These are phyloP conservation scores for Wickerhamiella qilinensis DNA, from an alignment of 805 yeast genomes.

Conservation along the genomic window DNA sequence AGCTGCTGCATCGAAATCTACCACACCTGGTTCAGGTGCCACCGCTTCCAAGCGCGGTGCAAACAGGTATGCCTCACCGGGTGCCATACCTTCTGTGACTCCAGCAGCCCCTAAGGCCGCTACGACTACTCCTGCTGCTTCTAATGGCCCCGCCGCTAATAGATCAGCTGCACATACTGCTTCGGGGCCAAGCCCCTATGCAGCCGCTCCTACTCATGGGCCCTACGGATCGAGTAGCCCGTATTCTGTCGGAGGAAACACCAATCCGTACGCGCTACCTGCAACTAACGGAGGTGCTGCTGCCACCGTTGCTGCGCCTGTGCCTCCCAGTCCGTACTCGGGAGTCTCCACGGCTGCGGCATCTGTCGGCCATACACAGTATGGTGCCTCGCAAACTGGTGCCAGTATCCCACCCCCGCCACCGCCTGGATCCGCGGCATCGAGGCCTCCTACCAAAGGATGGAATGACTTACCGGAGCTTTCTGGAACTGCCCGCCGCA, in stretches of 20 bases:
- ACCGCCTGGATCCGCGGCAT: no score
- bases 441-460: conserved; percentile 8
- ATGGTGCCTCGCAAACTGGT: no score
- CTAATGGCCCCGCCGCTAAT: conserved; percentile 6
- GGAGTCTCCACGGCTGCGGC: neutral
- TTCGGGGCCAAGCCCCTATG: neutral
- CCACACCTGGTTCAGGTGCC: neutral
- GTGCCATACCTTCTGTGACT: neutral
- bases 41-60: neutral
- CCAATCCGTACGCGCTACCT: neutral
- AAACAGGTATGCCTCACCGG: neutral
- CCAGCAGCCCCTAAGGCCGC: conserved; percentile 3
- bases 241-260: neutral
- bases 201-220: neutral
- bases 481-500: conserved; percentile 7
- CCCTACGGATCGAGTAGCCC: neutral
- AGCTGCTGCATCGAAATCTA: conserved; percentile 34
- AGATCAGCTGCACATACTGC: neutral
- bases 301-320: neutral
- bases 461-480: conserved; percentile 18
- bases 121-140: conserved; percentile 7
- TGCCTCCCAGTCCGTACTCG: neutral
- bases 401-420: no score
- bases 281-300: neutral
- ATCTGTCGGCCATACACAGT: no score